A percentile compares a stretch with the other conserved stretches of the same genome.
phyloP scores from a whole-genome alignment of 495 filamentous ascomycete genomes.

The Penicillium coprophilum region DNA sequence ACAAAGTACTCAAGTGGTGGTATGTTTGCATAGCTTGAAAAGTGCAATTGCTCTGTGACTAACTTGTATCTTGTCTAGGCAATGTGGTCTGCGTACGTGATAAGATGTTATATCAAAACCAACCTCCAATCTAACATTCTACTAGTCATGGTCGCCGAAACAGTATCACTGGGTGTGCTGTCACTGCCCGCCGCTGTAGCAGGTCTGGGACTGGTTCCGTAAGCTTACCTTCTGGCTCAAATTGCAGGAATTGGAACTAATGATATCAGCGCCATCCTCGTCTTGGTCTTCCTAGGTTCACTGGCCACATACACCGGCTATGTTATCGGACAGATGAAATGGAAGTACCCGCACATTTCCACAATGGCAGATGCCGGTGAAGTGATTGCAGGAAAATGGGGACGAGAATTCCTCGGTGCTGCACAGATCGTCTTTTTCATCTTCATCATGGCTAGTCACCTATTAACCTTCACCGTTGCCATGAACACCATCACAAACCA shows the following conservation, averaged over 20 bases:
- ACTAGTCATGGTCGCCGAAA: constrained; percentile 65
- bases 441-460: constrained; percentile 77
- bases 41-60: not conserved
- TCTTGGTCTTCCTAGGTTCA: constrained; percentile 64
- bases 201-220: constrained; percentile 60
- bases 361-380: constrained; percentile 72
- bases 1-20: constrained; percentile 47
- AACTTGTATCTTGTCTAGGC: constrained; percentile 24
- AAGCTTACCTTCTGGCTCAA: constrained; percentile 8
- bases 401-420: constrained; percentile 62
- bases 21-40: constrained; percentile 19
- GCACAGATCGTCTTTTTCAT: constrained; percentile 67
- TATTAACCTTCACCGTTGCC: constrained; percentile 74
- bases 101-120: constrained; percentile 8
- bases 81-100: constrained; percentile 41
- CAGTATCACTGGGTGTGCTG: constrained; percentile 70
- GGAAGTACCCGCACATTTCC: constrained; percentile 66
- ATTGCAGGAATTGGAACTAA: constrained; percentile 5
- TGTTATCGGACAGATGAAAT: constrained; percentile 75
- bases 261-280: constrained; percentile 52
- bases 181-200: constrained; percentile 66
- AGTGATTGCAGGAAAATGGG: constrained; percentile 60
- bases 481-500: constrained; percentile 67
- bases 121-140: constrained; percentile 9
- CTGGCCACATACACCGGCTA: constrained; percentile 76